Evolutionary conservation across 2,329 filamentous ascomycete genomes (phyloP).

Genomic region (Cercospora brassicicola): DNA sequence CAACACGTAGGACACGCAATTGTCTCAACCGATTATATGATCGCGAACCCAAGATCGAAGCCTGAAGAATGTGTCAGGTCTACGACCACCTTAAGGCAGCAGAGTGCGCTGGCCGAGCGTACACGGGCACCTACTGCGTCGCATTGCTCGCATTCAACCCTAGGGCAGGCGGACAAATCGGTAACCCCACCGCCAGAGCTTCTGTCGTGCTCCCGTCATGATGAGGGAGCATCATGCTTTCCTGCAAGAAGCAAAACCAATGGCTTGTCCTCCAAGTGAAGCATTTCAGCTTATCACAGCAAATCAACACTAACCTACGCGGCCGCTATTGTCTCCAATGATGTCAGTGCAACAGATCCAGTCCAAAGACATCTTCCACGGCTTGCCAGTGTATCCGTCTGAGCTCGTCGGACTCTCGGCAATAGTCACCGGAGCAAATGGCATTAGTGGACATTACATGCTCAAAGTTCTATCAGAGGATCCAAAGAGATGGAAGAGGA

Average conservation of each 20-base stretch:
- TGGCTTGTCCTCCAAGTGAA: constrained; percentile 2
- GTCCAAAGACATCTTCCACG: constrained; percentile 52
- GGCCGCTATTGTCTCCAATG: neutral
- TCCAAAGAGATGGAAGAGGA: constrained; percentile 54
- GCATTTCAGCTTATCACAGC: neutral
- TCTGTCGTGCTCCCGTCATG: neutral
- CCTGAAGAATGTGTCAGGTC: neutral
- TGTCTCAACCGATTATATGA: constrained; percentile 7
- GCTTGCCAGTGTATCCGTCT: constrained; percentile 49
- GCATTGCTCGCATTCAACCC: neutral
- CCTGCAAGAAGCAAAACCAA: neutral
- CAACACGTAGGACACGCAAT: neutral
- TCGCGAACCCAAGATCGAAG: neutral
- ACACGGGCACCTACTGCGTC: neutral
- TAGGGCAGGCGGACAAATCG: neutral
- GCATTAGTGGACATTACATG: constrained; percentile 55
- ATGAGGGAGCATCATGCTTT: neutral
- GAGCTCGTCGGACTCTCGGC: constrained; percentile 49
- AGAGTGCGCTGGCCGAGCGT: neutral
- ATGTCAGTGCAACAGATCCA: constrained; percentile 30
- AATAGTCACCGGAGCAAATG: constrained; percentile 57
- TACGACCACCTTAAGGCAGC: neutral
- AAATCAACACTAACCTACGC: neutral
- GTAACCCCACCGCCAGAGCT: neutral
- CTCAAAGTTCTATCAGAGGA: constrained; percentile 49